A percentile compares a stretch with the other conserved stretches of the same genome.
These are phyloP conservation scores for Collybiopsis luxurians DNA, from an alignment of 768 basidiomycete genomes.

Conservation along the genomic window DNA sequence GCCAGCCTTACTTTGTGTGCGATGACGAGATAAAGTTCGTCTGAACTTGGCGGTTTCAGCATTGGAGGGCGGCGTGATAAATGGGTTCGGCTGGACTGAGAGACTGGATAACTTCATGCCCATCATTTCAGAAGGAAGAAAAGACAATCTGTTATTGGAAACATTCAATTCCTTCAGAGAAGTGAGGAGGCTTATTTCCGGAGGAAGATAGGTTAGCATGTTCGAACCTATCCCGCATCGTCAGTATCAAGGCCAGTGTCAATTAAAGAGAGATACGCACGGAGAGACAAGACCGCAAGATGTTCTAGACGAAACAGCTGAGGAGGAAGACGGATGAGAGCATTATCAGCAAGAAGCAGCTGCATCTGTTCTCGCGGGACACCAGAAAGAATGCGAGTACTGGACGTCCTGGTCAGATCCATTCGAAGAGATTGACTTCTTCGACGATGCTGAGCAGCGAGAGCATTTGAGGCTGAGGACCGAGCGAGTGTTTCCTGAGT, in stretches of 20 bases:
- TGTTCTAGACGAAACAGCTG: constrained; percentile 56
- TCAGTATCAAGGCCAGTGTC: not conserved
- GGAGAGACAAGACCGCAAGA: constrained; percentile 59
- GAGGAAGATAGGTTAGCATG: constrained; percentile 51
- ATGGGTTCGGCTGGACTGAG: constrained; percentile 58
- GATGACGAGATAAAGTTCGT: constrained; percentile 10
- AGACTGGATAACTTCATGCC: constrained; percentile 50
- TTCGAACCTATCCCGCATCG: constrained; percentile 51
- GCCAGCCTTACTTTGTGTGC: not conserved
- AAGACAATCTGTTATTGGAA: constrained; percentile 53
- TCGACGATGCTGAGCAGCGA: not conserved
- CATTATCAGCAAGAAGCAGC: constrained; percentile 55
- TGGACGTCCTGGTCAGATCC: not conserved
- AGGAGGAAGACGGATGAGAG: constrained; percentile 49
- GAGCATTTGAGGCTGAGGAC: not conserved
- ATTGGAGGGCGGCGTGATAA: constrained; percentile 34
- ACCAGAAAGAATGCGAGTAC: not conserved
- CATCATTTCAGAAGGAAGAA: constrained; percentile 66
- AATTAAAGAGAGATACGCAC: constrained; percentile 37
- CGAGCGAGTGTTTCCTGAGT: constrained; percentile 2
- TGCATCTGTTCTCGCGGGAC: constrained; percentile 47
- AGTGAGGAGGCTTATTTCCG: constrained; percentile 54
- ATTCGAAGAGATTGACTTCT: not conserved
- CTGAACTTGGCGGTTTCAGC: constrained; percentile 1
- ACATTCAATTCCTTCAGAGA: constrained; percentile 61